A percentile compares a stretch with the other conserved stretches of the same genome.
Conservation (phyloP, 352 stramenopile genomes). For the Ophiocytium majus region DNA sequence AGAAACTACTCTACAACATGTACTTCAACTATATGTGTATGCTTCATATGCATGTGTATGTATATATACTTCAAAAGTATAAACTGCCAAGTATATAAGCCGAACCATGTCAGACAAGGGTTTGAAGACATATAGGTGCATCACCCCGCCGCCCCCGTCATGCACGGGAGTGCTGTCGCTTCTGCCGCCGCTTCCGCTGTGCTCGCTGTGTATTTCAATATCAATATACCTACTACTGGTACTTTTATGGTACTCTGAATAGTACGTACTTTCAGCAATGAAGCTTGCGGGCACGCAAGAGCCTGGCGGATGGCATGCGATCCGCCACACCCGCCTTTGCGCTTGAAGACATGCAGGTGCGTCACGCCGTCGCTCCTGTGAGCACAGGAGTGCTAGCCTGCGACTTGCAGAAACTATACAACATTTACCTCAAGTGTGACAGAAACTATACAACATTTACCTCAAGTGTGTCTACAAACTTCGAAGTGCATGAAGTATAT, state of each 20-base stretch:
- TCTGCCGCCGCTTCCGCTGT: no score
- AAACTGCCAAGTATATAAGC: not conserved
- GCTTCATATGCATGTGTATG: not conserved
- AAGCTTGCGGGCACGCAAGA: constrained; percentile 44
- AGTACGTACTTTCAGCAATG: no score
- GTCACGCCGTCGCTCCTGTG: no score
- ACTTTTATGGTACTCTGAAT: no score
- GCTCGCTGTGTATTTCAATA: no score
- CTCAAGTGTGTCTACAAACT: not conserved
- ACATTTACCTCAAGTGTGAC: not conserved
- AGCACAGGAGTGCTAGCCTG: constrained; percentile 11
- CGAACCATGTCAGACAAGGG: not conserved
- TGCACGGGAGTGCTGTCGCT: no score
- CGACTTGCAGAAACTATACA: not conserved
- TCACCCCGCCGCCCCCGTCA: no score
- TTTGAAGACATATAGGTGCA: not conserved
- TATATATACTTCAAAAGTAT: not conserved
- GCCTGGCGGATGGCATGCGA: constrained; percentile 41
- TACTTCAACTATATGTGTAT: not conserved
- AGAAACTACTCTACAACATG: not conserved
- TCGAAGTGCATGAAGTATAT: not conserved
- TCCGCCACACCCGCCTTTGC: constrained; percentile 42
- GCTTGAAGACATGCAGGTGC: constrained; percentile 54
- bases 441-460: not conserved
- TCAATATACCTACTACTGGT: no score